Conservation (phyloP, 148 eudicot genomes). For the Fagopyrum homotropicum region DNA sequence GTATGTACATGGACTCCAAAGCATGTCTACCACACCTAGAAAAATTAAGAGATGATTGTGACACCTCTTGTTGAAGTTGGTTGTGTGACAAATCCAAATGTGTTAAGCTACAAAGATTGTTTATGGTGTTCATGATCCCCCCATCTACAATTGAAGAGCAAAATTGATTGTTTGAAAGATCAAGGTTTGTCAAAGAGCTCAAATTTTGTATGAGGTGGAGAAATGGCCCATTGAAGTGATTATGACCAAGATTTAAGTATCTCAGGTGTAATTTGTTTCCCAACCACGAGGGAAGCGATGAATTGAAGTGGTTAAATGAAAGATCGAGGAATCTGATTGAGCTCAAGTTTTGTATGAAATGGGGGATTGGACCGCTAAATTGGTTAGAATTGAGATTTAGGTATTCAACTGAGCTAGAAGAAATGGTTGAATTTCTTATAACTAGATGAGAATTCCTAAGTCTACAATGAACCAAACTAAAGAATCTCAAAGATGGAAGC, state of each 20-base stretch:
- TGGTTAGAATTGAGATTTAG: background rate
- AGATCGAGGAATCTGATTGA: conserved; percentile 20
- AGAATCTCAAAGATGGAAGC: background rate
- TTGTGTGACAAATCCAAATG: background rate
- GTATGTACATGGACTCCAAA: background rate
- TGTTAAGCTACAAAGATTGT: background rate
- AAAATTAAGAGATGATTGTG: background rate
- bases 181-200: background rate
- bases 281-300: background rate
- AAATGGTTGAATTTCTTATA: background rate
- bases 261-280: background rate
- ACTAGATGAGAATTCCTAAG: background rate
- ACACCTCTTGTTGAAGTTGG: conserved; percentile 1
- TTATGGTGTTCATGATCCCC: background rate
- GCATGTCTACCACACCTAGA: background rate
- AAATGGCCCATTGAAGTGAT: background rate
- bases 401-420: background rate
- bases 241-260: background rate
- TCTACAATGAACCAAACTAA: background rate
- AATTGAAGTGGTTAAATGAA: background rate
- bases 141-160: background rate
- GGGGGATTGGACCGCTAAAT: conserved; percentile 13
- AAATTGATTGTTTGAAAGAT: background rate
- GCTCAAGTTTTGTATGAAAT: conserved; percentile 15
- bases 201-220: background rate